Evolutionary conservation across 371 early-diverging fungal species (phyloP).

Genomic region (Mortierella sp.): DNA sequence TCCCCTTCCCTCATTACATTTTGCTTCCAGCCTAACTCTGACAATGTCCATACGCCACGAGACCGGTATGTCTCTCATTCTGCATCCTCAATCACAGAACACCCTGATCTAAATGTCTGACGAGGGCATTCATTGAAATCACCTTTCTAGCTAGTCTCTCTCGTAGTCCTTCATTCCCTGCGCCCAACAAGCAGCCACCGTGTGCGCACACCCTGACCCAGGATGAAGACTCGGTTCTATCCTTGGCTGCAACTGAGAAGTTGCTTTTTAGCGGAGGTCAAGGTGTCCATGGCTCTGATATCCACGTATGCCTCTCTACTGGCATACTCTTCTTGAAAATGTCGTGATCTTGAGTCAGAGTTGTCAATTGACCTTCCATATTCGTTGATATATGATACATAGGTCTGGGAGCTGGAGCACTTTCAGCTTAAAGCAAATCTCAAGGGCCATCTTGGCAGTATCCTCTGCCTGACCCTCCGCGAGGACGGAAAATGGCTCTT

Average conservation of each 20-base stretch:
- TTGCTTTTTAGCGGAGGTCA: conserved; percentile 83
- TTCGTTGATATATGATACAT: background rate
- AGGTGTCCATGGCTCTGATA: conserved; percentile 61
- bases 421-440: conserved; percentile 71
- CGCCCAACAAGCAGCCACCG: background rate
- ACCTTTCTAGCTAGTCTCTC: conserved; percentile 38
- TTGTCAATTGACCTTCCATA: background rate
- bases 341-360: conserved; percentile 34
- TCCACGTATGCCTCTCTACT: conserved; percentile 36
- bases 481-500: conserved; percentile 69
- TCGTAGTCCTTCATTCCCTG: conserved; percentile 41
- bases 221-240: conserved; percentile 76
- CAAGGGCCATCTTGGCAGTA: conserved; percentile 78
- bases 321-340: background rate
- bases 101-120: background rate
- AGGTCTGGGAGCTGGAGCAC: conserved; percentile 82
- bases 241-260: conserved; percentile 69
- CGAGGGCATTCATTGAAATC: background rate
- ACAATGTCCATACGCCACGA: conserved; percentile 35
- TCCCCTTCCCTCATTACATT: background rate
- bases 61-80: conserved; percentile 19
- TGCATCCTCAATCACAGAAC: background rate
- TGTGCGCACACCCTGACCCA: conserved; percentile 71
- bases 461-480: conserved; percentile 73
- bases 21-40: background rate